phyloP scores from a whole-genome alignment of 805 yeast genomes.

The Cyberlindnera sargentensis region DNA sequence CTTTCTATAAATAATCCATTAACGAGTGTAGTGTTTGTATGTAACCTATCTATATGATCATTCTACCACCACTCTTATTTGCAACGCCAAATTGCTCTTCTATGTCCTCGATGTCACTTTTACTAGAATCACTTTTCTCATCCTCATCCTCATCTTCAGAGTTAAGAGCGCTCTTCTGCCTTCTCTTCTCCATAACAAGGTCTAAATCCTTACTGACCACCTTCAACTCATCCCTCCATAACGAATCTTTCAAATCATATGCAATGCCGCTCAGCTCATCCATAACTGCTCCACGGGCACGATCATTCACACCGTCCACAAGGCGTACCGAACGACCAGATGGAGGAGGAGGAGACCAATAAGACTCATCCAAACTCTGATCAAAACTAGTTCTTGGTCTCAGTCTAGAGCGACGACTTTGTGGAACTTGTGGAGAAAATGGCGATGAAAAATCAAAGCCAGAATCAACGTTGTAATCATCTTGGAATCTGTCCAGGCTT shows the following conservation, averaged over 20 bases:
- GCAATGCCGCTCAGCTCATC: conserved; percentile 12
- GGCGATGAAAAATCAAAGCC: conserved; percentile 1
- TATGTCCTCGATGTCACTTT: background rate
- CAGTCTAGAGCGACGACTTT: background rate
- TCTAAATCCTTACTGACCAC: conserved; percentile 12
- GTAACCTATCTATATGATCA: background rate
- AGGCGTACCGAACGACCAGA: background rate
- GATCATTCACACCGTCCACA: no score
- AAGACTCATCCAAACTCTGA: conserved; percentile 3
- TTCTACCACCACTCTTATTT: background rate
- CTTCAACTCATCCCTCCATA: conserved; percentile 15
- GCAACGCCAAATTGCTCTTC: background rate
- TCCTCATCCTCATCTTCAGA: background rate
- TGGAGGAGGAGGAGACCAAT: conserved; percentile 16
- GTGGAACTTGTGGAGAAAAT: background rate
- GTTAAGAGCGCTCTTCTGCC: background rate
- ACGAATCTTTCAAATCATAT: conserved; percentile 12
- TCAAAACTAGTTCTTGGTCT: conserved; percentile 5
- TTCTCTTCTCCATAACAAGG: background rate
- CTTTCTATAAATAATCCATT: no score
- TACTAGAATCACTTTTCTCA: background rate
- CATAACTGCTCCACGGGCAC: conserved; percentile 1
- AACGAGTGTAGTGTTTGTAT: no score
- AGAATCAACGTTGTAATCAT: background rate
- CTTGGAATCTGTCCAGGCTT: background rate